These are phyloP conservation scores for Striga hermonthica DNA, from an alignment of 305 asterid genomes.

Conservation along the genomic window DNA sequence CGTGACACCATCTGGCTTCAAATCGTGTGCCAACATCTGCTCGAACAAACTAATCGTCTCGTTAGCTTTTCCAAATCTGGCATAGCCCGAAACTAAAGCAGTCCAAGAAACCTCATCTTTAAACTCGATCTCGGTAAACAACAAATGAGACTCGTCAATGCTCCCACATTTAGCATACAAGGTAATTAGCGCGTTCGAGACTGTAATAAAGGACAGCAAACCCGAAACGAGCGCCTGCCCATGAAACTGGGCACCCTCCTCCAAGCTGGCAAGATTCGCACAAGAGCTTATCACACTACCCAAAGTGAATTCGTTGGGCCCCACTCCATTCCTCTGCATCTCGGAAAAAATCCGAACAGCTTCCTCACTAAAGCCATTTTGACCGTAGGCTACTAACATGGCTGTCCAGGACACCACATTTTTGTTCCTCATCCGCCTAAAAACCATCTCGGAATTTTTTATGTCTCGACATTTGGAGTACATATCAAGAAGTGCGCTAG, in stretches of 20 bases:
- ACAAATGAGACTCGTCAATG: slow-evolving; percentile 56
- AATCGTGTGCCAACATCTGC: slow-evolving; percentile 61
- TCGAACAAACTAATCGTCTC: slow-evolving; percentile 68
- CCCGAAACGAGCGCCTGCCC: slow-evolving; percentile 69
- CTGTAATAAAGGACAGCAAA: slow-evolving; percentile 58
- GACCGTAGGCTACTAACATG: slow-evolving; percentile 83
- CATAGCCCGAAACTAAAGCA: slow-evolving; percentile 74
- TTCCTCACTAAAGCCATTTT: slow-evolving; percentile 79
- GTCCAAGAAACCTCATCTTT: slow-evolving; percentile 91
- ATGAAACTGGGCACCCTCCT: slow-evolving; percentile 91
- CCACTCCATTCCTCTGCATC: slow-evolving; percentile 63
- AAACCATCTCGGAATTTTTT: slow-evolving; percentile 62
- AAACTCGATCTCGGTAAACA: slow-evolving; percentile 55
- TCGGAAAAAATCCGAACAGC: slow-evolving; percentile 66
- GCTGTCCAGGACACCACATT: slow-evolving; percentile 95
- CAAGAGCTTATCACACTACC: slow-evolving; percentile 91
- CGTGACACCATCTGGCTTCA: slow-evolving; percentile 73
- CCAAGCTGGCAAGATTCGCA: slow-evolving; percentile 86
- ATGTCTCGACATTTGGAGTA: slow-evolving; percentile 74
- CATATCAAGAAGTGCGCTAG: slow-evolving; percentile 89
- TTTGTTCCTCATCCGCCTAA: slow-evolving; percentile 55
- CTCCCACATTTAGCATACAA: slow-evolving; percentile 82
- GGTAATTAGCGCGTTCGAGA: slow-evolving; percentile 81
- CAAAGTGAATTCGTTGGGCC: slow-evolving; percentile 67
- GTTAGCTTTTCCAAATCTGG: slow-evolving; percentile 77